phyloP scores from a whole-genome alignment of 495 filamentous ascomycete genomes.

The Cercophora samala region DNA sequence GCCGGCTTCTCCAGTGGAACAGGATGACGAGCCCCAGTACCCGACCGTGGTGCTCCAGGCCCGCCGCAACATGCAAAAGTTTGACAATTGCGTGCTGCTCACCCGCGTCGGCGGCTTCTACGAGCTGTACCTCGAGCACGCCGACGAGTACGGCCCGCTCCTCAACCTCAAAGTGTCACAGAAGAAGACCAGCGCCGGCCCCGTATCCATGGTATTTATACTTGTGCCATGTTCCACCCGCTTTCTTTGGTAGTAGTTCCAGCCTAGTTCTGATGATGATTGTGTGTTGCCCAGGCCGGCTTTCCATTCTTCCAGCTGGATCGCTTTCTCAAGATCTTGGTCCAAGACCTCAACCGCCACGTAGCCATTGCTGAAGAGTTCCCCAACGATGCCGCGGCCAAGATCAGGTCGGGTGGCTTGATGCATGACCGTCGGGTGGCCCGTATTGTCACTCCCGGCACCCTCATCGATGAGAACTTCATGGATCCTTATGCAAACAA shows the following conservation, averaged over 20 bases:
- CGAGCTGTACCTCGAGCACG: slow-evolving; percentile 94
- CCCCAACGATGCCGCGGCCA: slow-evolving; percentile 61
- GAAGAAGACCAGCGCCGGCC: slow-evolving; percentile 69
- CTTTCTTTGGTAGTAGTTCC: slow-evolving; percentile 1
- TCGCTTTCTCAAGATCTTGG: slow-evolving; percentile 84
- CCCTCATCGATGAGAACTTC: slow-evolving; percentile 95
- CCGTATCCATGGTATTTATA: slow-evolving; percentile 69
- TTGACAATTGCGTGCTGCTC: slow-evolving; percentile 81
- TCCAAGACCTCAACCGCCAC: slow-evolving; percentile 82
- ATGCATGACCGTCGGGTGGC: slow-evolving; percentile 80
- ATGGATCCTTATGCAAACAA: slow-evolving; percentile 91
- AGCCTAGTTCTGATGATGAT: slow-evolving; percentile 30
- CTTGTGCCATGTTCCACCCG: slow-evolving; percentile 7
- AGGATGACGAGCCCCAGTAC: slow-evolving; percentile 59
- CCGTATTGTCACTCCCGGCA: slow-evolving; percentile 88
- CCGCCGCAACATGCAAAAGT: slow-evolving; percentile 84
- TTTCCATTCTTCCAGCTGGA: slow-evolving; percentile 93
- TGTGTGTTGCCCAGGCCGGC: slow-evolving; percentile 58
- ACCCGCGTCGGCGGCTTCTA: slow-evolving; percentile 94
- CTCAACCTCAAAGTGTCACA: slow-evolving; percentile 85
- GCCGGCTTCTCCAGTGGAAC: slow-evolving; percentile 10
- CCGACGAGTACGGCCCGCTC: slow-evolving; percentile 78
- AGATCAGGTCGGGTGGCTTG: slow-evolving; percentile 67
- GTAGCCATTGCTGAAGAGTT: slow-evolving; percentile 96
- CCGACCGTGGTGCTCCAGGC: slow-evolving; percentile 87